Conservation (phyloP, 805 yeast genomes). For the Clavispora asparagi region DNA sequence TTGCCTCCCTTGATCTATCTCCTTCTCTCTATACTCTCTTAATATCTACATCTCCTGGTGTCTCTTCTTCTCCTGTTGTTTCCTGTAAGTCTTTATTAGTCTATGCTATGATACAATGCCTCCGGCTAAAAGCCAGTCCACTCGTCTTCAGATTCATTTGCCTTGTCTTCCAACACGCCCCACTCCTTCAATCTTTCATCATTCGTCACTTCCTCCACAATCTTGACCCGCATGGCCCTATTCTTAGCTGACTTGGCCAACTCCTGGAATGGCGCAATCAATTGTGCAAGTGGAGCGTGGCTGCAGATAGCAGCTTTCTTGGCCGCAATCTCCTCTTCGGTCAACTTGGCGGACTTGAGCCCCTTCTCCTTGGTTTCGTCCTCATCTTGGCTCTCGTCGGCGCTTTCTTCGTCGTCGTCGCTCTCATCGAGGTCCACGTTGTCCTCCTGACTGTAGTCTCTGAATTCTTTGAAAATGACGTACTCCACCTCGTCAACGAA, state of each 20-base stretch:
- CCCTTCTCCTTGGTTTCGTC: constrained; percentile 1
- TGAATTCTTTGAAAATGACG: constrained; percentile 46
- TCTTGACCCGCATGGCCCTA: constrained; percentile 62
- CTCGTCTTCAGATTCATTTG: constrained; percentile 19
- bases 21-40: no score
- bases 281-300: constrained; percentile 46
- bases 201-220: constrained; percentile 57
- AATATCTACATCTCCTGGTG: no score
- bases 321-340: constrained; percentile 15
- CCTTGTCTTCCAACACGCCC: constrained; percentile 43
- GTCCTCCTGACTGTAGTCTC: constrained; percentile 36
- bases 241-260: constrained; percentile 45
- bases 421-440: constrained; percentile 22
- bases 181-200: constrained; percentile 63
- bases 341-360: constrained; percentile 4
- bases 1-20: no score
- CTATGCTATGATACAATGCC: constrained; percentile 4
- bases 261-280: constrained; percentile 57
- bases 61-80: no score
- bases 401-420: constrained; percentile 30
- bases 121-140: constrained; percentile 16
- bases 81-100: background rate
- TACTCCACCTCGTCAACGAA: constrained; percentile 79
- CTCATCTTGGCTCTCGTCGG: constrained; percentile 16
- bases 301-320: constrained; percentile 30